Evolutionary conservation across 305 asterid genomes (phyloP), one percentile per base, ranked within the genome.

Genomic region (Fraxinus angustifolia): DNA sequence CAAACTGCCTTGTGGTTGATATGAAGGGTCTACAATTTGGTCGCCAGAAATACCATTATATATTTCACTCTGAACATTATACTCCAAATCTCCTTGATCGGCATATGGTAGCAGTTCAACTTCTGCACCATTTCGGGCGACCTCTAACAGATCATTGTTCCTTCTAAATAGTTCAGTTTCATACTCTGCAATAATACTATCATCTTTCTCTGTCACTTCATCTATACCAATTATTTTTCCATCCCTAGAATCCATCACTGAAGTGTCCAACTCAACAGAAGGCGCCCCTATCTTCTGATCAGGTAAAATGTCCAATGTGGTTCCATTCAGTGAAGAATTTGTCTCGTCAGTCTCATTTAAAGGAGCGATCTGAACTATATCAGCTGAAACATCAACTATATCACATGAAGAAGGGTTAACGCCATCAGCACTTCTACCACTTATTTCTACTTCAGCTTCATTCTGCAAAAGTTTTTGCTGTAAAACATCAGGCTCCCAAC

Each of bases 381-480:
- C 88, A 77, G 78, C 85, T 80, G 87, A 45, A 77, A 77, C 76
- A 85, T 83, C 85, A 81, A 68, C 86, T 53, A 68, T 8, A 68
- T 83, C 91, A 83, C 80, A 85, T 60, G 82, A 83, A 78, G 82
- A 87, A 71, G 17, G 79, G 83, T 84, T 80, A 74, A 53, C 82
- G 12, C 68, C 86, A 84, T 80, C 86, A 34, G 87, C 80, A 81
- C 80, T 62, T 35, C 81, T 76, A 34, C 73, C 80, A 78, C 75
- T 84, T 74, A 72, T 86, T 75, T 82, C 91, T 48, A 60, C 77
- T 80, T 81, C 93, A 85, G 87, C 84, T 76, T 70, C 85, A 84
- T 86, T 85, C 34, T 80, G 87, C 36, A 75, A 65, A 83, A 60
- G 82, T 58, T 82, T 90, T 76, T 80, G 84, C 76, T 58, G 81